phyloP scores from a whole-genome alignment of 2,329 filamentous ascomycete species.

The Venturia carpophila region DNA sequence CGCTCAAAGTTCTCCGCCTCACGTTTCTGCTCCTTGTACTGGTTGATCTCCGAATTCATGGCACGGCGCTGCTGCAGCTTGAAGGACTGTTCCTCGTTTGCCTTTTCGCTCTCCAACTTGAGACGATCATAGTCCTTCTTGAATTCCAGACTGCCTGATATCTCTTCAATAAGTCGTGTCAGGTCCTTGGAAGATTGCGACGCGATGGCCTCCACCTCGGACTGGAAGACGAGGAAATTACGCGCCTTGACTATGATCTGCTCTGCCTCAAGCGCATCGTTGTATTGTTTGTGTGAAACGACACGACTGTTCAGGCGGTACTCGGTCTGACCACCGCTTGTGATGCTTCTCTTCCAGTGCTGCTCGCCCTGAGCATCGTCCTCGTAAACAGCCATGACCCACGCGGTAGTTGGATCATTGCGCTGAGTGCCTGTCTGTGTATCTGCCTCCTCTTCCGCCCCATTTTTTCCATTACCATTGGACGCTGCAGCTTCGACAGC shows the following conservation, averaged over 20 bases:
- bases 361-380: conserved; percentile 94
- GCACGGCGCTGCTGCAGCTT: conserved; percentile 83
- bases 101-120: conserved; percentile 79
- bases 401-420: conserved; percentile 84
- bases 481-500: conserved; percentile 41
- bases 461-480: conserved; percentile 42
- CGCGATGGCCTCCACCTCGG: conserved; percentile 94
- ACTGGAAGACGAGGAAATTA: conserved; percentile 97
- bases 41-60: conserved; percentile 96
- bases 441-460: conserved; percentile 39
- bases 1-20: conserved; percentile 90
- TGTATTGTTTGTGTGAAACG: conserved; percentile 87
- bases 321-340: conserved; percentile 78
- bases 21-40: conserved; percentile 93
- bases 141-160: conserved; percentile 90
- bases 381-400: conserved; percentile 99
- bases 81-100: conserved; percentile 78
- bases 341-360: conserved; percentile 93
- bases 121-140: conserved; percentile 88
- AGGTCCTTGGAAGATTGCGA: conserved; percentile 91
- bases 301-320: conserved; percentile 92
- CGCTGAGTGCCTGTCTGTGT: conserved; percentile 56
- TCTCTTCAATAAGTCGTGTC: conserved; percentile 90
- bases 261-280: conserved; percentile 81
- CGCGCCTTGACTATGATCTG: conserved; percentile 97